Percentiles rank a stretch among this genome's conserved stretches.
phyloP scores from a whole-genome alignment of 805 yeast genomes.

The Wickerhamiella domercqiae region DNA sequence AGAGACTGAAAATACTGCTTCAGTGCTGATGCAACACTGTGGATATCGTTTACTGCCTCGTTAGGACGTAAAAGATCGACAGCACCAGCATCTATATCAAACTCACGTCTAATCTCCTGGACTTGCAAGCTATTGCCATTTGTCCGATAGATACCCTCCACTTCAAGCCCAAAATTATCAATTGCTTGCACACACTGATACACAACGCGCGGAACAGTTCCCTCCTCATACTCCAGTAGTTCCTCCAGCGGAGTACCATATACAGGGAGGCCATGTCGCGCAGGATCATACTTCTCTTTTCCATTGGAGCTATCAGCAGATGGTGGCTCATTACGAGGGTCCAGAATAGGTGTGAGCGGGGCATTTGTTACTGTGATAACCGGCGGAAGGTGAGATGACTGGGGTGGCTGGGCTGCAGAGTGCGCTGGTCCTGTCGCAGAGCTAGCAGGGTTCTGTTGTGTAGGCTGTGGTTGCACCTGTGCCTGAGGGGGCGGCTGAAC shows the following conservation, averaged over 20 bases:
- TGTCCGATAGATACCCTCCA: constrained; percentile 82
- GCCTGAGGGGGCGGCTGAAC: neutral
- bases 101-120: constrained; percentile 52
- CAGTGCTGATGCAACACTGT: constrained; percentile 71
- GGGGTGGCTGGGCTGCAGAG: neutral
- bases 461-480: neutral
- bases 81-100: constrained; percentile 46
- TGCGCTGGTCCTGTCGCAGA: neutral
- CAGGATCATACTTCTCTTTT: constrained; percentile 16
- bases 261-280: constrained; percentile 30
- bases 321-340: constrained; percentile 8
- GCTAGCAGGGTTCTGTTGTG: neutral
- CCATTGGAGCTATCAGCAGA: neutral
- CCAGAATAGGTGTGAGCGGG: neutral
- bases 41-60: constrained; percentile 60
- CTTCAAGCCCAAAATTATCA: constrained; percentile 66
- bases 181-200: constrained; percentile 75
- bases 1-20: constrained; percentile 70
- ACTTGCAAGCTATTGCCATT: constrained; percentile 67
- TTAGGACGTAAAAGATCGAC: constrained; percentile 38
- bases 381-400: neutral
- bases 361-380: constrained; percentile 1
- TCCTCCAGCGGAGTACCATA: constrained; percentile 78
- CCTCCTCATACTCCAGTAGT: constrained; percentile 67
- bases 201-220: constrained; percentile 82